Evolutionary conservation across 2,329 filamentous ascomycete species (phyloP).

Genomic region (Venturia aucupariae): DNA sequence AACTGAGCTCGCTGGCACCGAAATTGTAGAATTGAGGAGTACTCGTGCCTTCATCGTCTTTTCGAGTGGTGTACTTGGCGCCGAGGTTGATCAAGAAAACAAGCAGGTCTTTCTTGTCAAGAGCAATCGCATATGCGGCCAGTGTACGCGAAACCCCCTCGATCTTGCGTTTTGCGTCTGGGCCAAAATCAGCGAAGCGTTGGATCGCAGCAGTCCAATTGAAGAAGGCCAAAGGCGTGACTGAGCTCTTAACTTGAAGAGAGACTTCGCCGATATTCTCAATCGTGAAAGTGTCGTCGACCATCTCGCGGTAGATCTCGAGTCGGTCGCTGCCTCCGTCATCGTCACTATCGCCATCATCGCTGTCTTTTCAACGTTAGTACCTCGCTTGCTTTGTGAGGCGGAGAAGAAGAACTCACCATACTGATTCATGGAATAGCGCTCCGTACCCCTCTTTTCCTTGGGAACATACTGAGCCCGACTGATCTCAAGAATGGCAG

Average conservation of each 20-base stretch:
- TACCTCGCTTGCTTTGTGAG: not conserved
- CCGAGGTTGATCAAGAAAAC: conserved; percentile 49
- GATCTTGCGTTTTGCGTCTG: not conserved
- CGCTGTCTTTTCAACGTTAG: not conserved
- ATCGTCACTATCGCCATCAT: conserved; percentile 20
- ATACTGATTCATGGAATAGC: conserved; percentile 15
- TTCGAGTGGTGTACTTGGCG: conserved; percentile 28
- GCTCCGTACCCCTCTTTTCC: conserved; percentile 43
- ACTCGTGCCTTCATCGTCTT: not conserved
- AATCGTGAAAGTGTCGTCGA: conserved; percentile 63
- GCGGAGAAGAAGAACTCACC: not conserved
- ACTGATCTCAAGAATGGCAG: conserved; percentile 59
- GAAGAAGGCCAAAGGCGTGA: conserved; percentile 37
- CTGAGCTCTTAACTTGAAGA: conserved; percentile 56
- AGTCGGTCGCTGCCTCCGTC: conserved; percentile 17
- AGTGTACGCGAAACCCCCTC: not conserved
- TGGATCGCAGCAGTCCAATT: conserved; percentile 14
- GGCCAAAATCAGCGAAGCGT: not conserved
- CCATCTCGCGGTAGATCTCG: conserved; percentile 37
- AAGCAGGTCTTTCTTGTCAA: conserved; percentile 46
- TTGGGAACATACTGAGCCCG: conserved; percentile 56
- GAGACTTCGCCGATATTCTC: conserved; percentile 64
- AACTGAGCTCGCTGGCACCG: conserved; percentile 25
- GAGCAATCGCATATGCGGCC: conserved; percentile 39
- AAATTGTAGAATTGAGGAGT: conserved; percentile 20